Evolutionary conservation across 2,329 filamentous ascomycete genomes (phyloP), one percentile per base, ranked within the genome.

Genomic region (Bimuria novae-zelandiae): DNA sequence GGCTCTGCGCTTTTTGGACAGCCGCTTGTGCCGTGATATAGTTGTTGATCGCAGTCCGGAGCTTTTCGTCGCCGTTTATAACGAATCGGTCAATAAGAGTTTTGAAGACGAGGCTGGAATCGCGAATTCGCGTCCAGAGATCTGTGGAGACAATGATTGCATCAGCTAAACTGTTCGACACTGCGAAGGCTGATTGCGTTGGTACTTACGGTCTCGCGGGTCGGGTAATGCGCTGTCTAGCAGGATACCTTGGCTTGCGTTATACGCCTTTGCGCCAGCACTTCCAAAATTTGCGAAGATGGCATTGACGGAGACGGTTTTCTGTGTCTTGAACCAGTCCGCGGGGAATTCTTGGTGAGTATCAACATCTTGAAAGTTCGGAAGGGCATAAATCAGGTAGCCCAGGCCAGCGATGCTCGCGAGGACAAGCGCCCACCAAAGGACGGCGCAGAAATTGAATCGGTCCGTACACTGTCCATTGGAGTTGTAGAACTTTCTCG

Each of bases 1-100:
- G 73, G 53, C 75, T 75, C 23, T 65, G 59, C 0, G 74, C 74
- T 47, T 68, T 75, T 29, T 77, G 74, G 6, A 77, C 63, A 4
- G 61, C 56, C 49, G 69, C 60, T 36, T 76, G 71, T 17, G 33
- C 33, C 10, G 33, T 4, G n/a, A 36, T 36, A 16, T 16, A 36
- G 33, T n/a, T n/a, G 8, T 16, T 36, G 33, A 36, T 16, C 5
- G 33, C 33, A 4, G 17, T 16, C 4, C 17, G 33, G 33, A 36
- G 33, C 5, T 17, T 36, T 8, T 16, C 14, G 8, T 36, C 33
- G 4, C 10, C 4, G 14, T 12, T 36, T 36, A 3, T 16, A 7
- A 36, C 33, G 14, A 36, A 36, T 12, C 33, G 33, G 33, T 36
- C 33, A 4, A 17, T n/a, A 4, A 36, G n/a, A 8, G 33, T 36